Conservation (phyloP, 352 stramenopile genomes). For the Phytophthora quininea region DNA sequence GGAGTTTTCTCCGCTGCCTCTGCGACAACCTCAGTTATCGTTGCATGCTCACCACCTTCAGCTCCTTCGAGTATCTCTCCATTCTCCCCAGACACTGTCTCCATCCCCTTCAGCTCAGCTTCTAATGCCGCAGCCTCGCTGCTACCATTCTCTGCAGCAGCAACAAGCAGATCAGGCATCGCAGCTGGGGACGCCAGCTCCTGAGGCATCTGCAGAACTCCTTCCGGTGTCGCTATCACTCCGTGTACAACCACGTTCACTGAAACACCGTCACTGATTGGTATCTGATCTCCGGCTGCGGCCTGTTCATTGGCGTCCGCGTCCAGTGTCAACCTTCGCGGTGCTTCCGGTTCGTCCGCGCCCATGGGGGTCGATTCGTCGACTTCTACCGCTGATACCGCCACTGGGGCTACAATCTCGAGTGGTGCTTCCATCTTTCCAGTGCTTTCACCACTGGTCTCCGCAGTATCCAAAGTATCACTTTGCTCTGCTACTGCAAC, state of each 20-base stretch:
- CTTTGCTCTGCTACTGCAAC: not conserved
- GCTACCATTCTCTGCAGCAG: constrained; percentile 8
- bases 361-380: constrained; percentile 10
- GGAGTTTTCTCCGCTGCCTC: constrained; percentile 39
- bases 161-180: constrained; percentile 23
- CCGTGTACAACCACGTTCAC: constrained; percentile 18
- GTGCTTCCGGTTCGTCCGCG: not conserved
- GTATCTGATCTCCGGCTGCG: not conserved
- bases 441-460: not conserved
- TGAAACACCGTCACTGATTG: constrained; percentile 1
- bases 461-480: constrained; percentile 1
- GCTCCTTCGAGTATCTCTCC: constrained; percentile 7
- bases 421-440: constrained; percentile 16
- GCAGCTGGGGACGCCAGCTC: constrained; percentile 41
- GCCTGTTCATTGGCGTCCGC: constrained; percentile 2
- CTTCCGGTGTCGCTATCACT: constrained; percentile 33
- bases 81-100: constrained; percentile 14
- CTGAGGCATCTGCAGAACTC: constrained; percentile 21
- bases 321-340: constrained; percentile 20
- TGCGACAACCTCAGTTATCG: constrained; percentile 47
- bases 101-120: constrained; percentile 22
- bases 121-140: constrained; percentile 2
- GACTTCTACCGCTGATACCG: not conserved
- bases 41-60: constrained; percentile 43
- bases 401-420: constrained; percentile 16